Percentiles rank a stretch among this genome's conserved stretches.
Conservation (phyloP, 805 yeast genomes). For the Metschnikowia gelsemii region DNA sequence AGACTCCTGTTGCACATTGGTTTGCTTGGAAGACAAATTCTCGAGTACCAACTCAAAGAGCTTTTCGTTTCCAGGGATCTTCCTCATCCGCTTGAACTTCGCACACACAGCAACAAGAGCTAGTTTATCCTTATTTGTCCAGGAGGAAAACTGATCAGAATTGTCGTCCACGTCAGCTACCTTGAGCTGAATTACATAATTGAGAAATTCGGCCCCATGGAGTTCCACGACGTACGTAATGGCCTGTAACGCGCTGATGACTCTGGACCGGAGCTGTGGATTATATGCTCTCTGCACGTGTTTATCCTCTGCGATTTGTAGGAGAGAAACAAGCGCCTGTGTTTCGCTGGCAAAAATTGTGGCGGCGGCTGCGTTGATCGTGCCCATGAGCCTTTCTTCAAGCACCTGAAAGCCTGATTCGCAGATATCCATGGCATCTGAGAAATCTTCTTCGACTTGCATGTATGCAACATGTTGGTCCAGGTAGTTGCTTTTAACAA, state of each 20-base stretch:
- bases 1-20: conserved; percentile 69
- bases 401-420: conserved; percentile 42
- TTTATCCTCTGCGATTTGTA: conserved; percentile 33
- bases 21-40: conserved; percentile 59
- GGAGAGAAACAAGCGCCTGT: conserved; percentile 34
- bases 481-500: conserved; percentile 27
- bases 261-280: conserved; percentile 50
- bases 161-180: conserved; percentile 28
- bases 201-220: conserved; percentile 55
- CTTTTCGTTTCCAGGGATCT: conserved; percentile 50
- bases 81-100: conserved; percentile 61
- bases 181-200: conserved; percentile 41
- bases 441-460: conserved; percentile 2
- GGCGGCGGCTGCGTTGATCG: conserved; percentile 29
- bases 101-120: conserved; percentile 61
- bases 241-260: conserved; percentile 53
- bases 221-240: conserved; percentile 72
- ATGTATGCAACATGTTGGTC: conserved; percentile 20
- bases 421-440: conserved; percentile 12
- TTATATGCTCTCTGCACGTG: conserved; percentile 28
- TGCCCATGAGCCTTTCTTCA: conserved; percentile 46
- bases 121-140: conserved; percentile 56
- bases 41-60: conserved; percentile 53
- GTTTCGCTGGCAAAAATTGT: conserved; percentile 31
- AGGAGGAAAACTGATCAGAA: conserved; percentile 24